A percentile compares a stretch with the other conserved stretches of the same genome.
These are phyloP conservation scores for Exobasidium cylindrosporum DNA, from an alignment of 1,284 basidiomycete species.

Conservation along the genomic window DNA sequence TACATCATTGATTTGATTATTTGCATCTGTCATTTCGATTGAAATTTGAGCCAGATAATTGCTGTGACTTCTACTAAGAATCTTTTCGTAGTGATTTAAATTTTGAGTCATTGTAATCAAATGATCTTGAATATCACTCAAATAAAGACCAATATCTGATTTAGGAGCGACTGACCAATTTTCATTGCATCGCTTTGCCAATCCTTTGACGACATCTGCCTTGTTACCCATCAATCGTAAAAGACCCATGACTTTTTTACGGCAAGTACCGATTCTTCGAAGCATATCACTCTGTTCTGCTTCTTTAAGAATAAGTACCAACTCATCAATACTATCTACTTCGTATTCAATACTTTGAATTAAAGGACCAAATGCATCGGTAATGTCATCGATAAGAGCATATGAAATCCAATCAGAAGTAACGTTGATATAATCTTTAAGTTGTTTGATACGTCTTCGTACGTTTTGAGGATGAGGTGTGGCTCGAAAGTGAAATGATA, in stretches of 20 bases:
- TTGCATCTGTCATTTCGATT: constrained; percentile 75
- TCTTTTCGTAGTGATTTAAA: constrained; percentile 50
- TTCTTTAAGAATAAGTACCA: constrained; percentile 90
- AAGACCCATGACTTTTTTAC: constrained; percentile 99
- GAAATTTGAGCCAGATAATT: constrained; percentile 61
- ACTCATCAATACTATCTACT: constrained; percentile 97
- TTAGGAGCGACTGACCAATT: constrained; percentile 98
- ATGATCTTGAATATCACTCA: constrained; percentile 87
- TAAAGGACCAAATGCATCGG: constrained; percentile 96
- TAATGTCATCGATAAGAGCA: constrained; percentile 98
- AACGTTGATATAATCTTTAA: constrained; percentile 98
- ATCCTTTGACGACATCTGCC: constrained; percentile 97
- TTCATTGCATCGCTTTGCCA: constrained; percentile 95
- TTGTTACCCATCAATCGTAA: constrained; percentile 95
- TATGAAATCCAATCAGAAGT: constrained; percentile 99
- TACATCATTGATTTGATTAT: constrained; percentile 98
- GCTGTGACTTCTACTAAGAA: constrained; percentile 70
- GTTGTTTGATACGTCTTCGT: constrained; percentile 93
- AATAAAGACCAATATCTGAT: constrained; percentile 91
- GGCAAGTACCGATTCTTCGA: constrained; percentile 82
- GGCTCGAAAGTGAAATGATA: constrained; percentile 93
- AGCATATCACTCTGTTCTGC: constrained; percentile 78
- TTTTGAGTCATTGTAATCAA: constrained; percentile 99
- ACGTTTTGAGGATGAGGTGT: constrained; percentile 98
- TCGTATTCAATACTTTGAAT: constrained; percentile 99